Evolutionary conservation across 2,329 filamentous ascomycete genomes (phyloP), one percentile per base, ranked within the genome.

Genomic region (Aureobasidium sp.): DNA sequence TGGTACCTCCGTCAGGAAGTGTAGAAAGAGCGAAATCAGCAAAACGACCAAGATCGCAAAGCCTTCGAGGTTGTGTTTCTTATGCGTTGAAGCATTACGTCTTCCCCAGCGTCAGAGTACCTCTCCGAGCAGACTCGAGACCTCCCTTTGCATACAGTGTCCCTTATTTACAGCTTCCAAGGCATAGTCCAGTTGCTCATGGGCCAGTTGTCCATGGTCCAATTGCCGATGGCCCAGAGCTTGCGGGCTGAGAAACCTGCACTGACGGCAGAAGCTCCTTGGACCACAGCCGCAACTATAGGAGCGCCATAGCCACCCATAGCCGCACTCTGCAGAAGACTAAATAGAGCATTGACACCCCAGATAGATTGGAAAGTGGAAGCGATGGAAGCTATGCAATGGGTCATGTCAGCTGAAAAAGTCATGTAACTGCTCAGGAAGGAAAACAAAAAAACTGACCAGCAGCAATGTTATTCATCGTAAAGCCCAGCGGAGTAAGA

Each of bases 261-360:
- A 41, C 61, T 29, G 25, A 34, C 44, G n/a, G 36, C 27, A 39
- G 54, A 50, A 45, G 44, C 45, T 13, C 62, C 67, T 45, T 69
- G 66, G 5, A 66, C 66, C 14, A 64, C 63, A 1, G 66, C 67
- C 9, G 65, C 66, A 32, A 66, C 68, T 57, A 66, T 55, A 34
- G 66, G 62, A 21, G 57, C 69, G 6, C 71, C 70, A 42, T 68
- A 72, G 4, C 71, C 71, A 4, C 69, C 69, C 71, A 72, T 73
- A 5, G 68, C 69, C 10, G 69, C 71, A 49, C 70, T 72, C 55
- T 72, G 68, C 4, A 68, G 44, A 13, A 64, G 67, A 0, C 71
- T 69, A 37, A 67, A 70, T 8, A 67, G 5, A 6, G 67, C 66
- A 5, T 66, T 64, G 2, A 57, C 49, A 10, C 66, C 61, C 13